These are phyloP conservation scores for Madurella mycetomatis DNA, from an alignment of 2,329 filamentous ascomycete genomes.

Conservation along the genomic window DNA sequence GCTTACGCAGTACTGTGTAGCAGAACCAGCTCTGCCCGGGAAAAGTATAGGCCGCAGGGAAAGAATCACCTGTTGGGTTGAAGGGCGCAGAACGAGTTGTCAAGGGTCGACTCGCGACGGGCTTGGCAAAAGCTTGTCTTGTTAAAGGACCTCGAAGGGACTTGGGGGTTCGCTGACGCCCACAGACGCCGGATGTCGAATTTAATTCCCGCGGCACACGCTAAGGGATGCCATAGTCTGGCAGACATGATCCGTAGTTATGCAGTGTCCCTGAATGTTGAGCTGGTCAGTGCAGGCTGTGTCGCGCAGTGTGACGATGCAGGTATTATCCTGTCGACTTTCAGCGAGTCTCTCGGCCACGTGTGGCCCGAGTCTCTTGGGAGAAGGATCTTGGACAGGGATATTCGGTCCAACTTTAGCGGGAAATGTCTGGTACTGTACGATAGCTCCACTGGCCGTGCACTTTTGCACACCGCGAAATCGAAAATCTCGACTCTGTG, in stretches of 20 bases:
- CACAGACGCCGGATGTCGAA: constrained; percentile 12
- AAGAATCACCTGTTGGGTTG: too few relatives aligned
- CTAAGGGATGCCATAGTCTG: constrained; percentile 8
- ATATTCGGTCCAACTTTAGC: neutral
- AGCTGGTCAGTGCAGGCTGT: neutral
- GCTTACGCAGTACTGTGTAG: too few relatives aligned
- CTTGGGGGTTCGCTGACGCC: neutral
- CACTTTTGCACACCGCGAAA: neutral
- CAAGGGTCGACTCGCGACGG: constrained; percentile 5
- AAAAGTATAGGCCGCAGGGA: too few relatives aligned
- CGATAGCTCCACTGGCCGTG: too few relatives aligned
- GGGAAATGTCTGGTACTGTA: neutral
- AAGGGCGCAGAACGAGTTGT: too few relatives aligned
- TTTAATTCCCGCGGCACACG: constrained; percentile 14
- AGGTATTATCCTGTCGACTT: constrained; percentile 1
- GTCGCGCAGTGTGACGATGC: neutral
- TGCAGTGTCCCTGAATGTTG: neutral
- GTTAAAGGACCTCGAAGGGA: neutral
- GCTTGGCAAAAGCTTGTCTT: constrained; percentile 26
- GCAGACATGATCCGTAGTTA: neutral
- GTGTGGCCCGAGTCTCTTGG: constrained; percentile 4
- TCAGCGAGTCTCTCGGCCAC: constrained; percentile 16
- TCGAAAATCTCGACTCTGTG: neutral
- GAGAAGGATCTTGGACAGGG: constrained; percentile 6
- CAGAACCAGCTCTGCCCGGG: too few relatives aligned